Base-by-base conservation (phyloP, 2,329 filamentous ascomycete species). In the Capronia epimyces region DNA sequence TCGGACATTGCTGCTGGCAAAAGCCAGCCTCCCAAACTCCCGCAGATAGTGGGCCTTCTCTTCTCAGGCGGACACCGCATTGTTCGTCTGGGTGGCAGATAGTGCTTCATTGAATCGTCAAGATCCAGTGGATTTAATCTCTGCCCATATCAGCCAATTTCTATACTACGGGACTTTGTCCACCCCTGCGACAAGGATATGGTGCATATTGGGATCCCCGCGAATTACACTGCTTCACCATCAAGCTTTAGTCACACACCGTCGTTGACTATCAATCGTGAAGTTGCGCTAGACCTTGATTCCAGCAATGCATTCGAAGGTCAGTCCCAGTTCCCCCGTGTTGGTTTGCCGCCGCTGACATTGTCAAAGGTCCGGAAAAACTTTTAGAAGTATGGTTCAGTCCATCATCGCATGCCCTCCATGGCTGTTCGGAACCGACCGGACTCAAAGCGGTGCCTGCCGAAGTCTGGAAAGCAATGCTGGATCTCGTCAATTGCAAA, bases 371-470 rank as follows among this genome's bases (percentile, higher is more conserved):
- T 53, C 93, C 93, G 39, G 93, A 98, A 76, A 98, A 98, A 77
- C 80, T 98, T 49, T 80, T 98, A 64, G 93, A 98, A 76, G 91
- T 98, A 66, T 98, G 93, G 93, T 97, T 98, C 69, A 86, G 87
- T 52, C 83, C 90, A 20, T 87, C 86, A 63, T 79, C 89, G 44
- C 76, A 81, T 59, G 77, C 83, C 54, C 78, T 95, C 32, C 86
- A 89, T 15, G 73, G 81, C 3, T 79, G 82, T 46, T 83, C 83
- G 49, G 80, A 82, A 57, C 82, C 84, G 15, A 76, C 82, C 67
- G 93, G 93, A 21, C 75, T 98, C 66, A 97, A 97, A 75, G 81
- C 83, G 6, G 89, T 98, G 27, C 76, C 85, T 15, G 78, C 83
- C 51, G 87, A 95, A 46, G 83, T 81, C 44, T 98, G 93, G 93